Base-by-base conservation (phyloP, 2,329 filamentous ascomycete species). In the Pseudogymnoascus sp. region DNA sequence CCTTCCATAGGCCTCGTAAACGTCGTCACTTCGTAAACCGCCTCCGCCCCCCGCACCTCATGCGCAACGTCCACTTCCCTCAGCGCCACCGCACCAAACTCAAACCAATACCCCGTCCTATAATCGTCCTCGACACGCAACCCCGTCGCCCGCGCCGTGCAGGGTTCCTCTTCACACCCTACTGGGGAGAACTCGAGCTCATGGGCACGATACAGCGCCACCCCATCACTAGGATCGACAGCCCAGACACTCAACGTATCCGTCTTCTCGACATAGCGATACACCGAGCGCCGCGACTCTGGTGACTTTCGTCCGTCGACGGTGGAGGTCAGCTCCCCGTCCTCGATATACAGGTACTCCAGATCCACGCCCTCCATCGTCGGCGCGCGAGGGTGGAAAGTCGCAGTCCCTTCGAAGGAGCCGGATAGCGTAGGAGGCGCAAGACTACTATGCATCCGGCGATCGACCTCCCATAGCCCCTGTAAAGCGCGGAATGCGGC, bases 171-270 rank as follows among this genome's bases (percentile, higher is more conserved):
- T 7, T 6, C 41, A 23, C 68, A 65, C 1, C 68, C 69, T 0
- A 77, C 75, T 8, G 76, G 66, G n/a, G 76, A 63, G 66, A 92
- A 89, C 63, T 88, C 81, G n/a, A 92, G 76, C 65, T 87, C 82
- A 69, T 92, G 88, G 72, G 92, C 93, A 14, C 92, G 76, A 66
- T 91, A 89, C 0, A 87, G 86, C 12, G 80, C 80, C 62, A 78
- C 78, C 14, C 79, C 74, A 66, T 90, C 85, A 14, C 88, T 83
- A 0, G 81, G 79, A 66, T 85, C 84, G 38, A 84, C 85, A 67
- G 91, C 92, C 89, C 89, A 93, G 0, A 89, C 85, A 65, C 84
- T 88, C 18, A 93, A 75, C 31, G 72, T 74, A 69, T 91, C 88
- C 1, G 45, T 76, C 7, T 63, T 61, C 68, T 66, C 88, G 85